A percentile compares a stretch with the other conserved stretches of the same genome.
Evolutionary conservation across 2,329 filamentous ascomycete species (phyloP).

Genomic region (Colletotrichum gigasporum): DNA sequence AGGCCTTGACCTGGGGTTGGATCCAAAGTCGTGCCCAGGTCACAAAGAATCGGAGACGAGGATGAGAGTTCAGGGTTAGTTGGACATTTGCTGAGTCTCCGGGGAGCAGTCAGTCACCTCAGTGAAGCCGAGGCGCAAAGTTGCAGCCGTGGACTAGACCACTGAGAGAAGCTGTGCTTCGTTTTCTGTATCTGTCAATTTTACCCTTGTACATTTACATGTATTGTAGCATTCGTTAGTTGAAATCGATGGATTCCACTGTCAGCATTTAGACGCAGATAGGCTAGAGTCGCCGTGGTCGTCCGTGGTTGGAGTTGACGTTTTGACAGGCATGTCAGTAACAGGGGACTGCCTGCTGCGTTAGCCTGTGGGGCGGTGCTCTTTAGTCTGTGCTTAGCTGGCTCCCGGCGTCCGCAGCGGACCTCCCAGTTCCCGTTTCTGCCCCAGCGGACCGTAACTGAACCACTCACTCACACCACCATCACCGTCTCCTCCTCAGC

Average conservation of each 20-base stretch:
- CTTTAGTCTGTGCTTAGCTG: slow-evolving; percentile 3
- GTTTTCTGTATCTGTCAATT: no score
- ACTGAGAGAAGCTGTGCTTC: no score
- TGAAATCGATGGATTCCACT: neutral
- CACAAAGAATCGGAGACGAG: neutral
- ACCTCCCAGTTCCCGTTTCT: neutral
- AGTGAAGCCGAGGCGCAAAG: neutral
- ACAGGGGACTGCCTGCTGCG: slow-evolving; percentile 10
- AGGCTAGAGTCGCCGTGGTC: neutral
- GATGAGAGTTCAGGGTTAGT: no score
- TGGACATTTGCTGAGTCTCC: neutral
- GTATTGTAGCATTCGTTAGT: neutral
- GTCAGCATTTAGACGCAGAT: neutral
- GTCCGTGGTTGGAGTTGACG: neutral
- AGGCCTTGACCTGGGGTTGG: no score
- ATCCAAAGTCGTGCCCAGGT: no score
- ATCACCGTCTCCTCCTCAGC: neutral
- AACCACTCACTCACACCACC: slow-evolving; percentile 1
- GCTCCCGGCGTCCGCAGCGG: slow-evolving; percentile 11
- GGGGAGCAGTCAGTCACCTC: neutral
- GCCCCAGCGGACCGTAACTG: neutral
- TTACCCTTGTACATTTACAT: neutral
- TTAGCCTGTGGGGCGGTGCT: neutral
- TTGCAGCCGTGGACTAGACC: neutral
- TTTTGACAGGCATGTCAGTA: slow-evolving; percentile 8